Percentiles rank a stretch among this genome's conserved stretches.
These are phyloP conservation scores for Aspergillus fijiensis DNA, from an alignment of 2,329 filamentous ascomycete species.

Conservation along the genomic window DNA sequence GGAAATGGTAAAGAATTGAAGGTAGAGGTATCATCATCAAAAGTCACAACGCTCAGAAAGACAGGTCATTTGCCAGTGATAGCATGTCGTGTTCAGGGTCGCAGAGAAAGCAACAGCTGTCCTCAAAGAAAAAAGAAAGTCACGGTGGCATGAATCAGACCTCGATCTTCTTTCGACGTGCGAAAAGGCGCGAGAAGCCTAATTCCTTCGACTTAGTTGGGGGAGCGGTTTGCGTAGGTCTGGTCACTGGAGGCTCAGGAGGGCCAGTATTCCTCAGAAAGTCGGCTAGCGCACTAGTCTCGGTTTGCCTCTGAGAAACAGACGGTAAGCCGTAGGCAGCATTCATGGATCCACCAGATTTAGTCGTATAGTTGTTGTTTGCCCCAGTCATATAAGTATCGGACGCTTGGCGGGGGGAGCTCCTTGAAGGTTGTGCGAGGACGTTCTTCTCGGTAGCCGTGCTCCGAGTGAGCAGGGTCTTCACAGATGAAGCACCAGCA, in stretches of 20 bases:
- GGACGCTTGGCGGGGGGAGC: constrained; percentile 36
- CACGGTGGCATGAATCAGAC: constrained; percentile 15
- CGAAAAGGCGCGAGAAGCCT: constrained; percentile 37
- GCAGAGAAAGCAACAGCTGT: constrained; percentile 13
- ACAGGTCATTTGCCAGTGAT: constrained; percentile 9
- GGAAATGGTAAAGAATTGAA: constrained; percentile 15
- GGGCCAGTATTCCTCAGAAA: constrained; percentile 71
- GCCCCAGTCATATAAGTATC: constrained; percentile 27
- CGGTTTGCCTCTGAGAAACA: constrained; percentile 31
- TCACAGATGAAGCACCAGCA: constrained; percentile 29
- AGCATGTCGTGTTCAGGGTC: constrained; percentile 14
- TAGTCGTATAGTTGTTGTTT: constrained; percentile 39
- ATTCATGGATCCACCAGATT: constrained; percentile 29
- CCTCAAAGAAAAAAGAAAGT: constrained; percentile 11
- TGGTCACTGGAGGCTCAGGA: constrained; percentile 43
- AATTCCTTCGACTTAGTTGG: constrained; percentile 19
- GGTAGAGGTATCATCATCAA: constrained; percentile 14
- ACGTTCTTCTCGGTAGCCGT: constrained; percentile 30
- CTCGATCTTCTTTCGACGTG: constrained; percentile 32
- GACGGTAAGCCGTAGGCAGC: constrained; percentile 20
- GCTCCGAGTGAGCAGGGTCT: constrained; percentile 36
- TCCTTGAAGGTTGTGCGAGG: constrained; percentile 32
- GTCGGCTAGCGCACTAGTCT: constrained; percentile 68
- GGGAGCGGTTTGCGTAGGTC: constrained; percentile 8
- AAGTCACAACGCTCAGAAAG: constrained; percentile 8